Percentiles rank a stretch among this genome's conserved stretches.
These are phyloP conservation scores for Citrus unshiu DNA, from an alignment of 345 rosid genomes.

Conservation along the genomic window DNA sequence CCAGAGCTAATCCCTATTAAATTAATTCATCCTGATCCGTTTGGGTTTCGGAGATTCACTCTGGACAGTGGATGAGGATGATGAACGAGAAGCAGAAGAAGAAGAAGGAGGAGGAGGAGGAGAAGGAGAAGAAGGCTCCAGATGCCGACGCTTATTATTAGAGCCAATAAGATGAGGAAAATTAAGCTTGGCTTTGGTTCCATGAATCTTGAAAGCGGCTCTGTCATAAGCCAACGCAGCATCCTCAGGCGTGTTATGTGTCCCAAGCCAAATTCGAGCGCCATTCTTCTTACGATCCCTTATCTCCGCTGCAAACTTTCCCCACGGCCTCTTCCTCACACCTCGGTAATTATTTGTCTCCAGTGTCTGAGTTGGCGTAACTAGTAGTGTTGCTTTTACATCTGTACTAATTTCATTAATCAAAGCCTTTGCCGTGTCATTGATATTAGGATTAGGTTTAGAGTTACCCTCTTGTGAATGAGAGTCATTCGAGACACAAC, in stretches of 20 bases:
- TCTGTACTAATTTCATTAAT: too few relatives aligned
- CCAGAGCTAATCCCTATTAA: too few relatives aligned
- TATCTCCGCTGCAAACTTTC: constrained; percentile 68
- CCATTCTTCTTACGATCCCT: constrained; percentile 63
- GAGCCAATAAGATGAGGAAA: constrained; percentile 13
- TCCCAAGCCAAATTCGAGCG: constrained; percentile 67
- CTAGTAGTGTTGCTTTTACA: too few relatives aligned
- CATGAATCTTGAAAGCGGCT: constrained; percentile 16
- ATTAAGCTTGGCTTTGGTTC: constrained; percentile 15
- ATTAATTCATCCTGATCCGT: neutral
- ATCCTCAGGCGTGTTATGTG: constrained; percentile 42
- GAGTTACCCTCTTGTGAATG: too few relatives aligned
- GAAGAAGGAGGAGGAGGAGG: neutral
- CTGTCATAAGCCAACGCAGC: constrained; percentile 17
- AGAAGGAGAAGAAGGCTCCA: neutral
- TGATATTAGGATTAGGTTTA: neutral
- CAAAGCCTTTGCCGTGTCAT: too few relatives aligned
- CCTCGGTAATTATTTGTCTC: constrained; percentile 12
- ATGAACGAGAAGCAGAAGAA: too few relatives aligned
- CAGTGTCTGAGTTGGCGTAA: too few relatives aligned
- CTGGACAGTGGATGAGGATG: neutral
- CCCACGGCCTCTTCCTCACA: constrained; percentile 57
- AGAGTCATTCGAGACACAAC: too few relatives aligned
- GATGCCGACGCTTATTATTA: constrained; percentile 10
- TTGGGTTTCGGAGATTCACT: neutral